A percentile compares a stretch with the other conserved stretches of the same genome.
Evolutionary conservation across 306 rosid species (phyloP).

Genomic region (Malus orientalis): DNA sequence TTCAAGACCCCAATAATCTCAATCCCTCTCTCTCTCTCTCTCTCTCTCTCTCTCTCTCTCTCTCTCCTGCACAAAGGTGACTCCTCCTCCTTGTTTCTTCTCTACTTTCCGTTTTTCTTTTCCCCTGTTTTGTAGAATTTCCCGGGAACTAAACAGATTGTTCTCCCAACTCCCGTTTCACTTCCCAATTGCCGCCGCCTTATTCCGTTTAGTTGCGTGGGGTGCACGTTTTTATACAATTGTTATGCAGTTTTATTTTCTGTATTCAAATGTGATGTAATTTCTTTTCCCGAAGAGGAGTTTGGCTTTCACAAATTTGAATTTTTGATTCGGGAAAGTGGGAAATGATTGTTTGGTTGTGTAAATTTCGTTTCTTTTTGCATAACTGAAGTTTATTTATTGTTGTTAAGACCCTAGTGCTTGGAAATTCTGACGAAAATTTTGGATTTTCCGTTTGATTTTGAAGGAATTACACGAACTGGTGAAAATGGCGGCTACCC

Average conservation of each 20-base stretch:
- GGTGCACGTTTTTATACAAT: not conserved
- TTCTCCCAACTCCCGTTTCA: not conserved
- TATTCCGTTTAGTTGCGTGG: not conserved
- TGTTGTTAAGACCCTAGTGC: not conserved
- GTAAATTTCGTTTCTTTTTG: not conserved
- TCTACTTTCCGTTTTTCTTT: not conserved
- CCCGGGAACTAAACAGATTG: not conserved
- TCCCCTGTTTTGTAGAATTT: not conserved
- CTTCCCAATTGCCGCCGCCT: not conserved
- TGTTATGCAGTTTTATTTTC: not conserved
- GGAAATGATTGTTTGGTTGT: not conserved
- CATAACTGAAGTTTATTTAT: not conserved
- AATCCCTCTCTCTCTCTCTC: not conserved
- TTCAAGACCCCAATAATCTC: not conserved
- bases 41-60: not conserved
- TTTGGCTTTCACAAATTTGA: not conserved
- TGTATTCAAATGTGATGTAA: not conserved
- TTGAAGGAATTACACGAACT: not conserved
- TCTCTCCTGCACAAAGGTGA: not conserved
- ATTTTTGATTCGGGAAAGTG: not conserved
- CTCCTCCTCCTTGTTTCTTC: not conserved
- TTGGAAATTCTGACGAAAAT: not conserved
- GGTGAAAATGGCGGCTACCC: conserved; percentile 26
- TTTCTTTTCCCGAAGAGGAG: not conserved
- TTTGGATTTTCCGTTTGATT: not conserved